These are phyloP conservation scores for Moricandia moricandioides DNA, from an alignment of 345 rosid genomes.

Conservation along the genomic window DNA sequence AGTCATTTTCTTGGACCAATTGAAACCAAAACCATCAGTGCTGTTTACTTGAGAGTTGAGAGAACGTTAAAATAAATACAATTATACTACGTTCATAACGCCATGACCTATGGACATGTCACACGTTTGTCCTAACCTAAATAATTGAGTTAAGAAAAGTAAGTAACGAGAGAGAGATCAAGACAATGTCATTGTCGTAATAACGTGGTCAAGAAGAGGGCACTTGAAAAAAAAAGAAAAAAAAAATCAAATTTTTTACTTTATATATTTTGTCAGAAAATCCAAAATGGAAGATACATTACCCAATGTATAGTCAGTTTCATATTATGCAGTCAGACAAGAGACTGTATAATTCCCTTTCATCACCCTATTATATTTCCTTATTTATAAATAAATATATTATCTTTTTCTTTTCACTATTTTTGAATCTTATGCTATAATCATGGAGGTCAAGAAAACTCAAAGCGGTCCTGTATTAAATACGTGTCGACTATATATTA, in stretches of 20 bases:
- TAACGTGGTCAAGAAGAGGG: conserved; percentile 31
- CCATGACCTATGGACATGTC: conserved; percentile 12
- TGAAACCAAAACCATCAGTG: conserved; percentile 40
- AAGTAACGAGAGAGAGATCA: background rate
- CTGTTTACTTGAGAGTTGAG: background rate
- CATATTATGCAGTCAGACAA: conserved; percentile 37
- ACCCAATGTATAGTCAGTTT: conserved; percentile 63
- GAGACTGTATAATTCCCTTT: conserved; percentile 25
- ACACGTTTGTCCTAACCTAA: conserved; percentile 28
- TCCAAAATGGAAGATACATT: conserved; percentile 67
- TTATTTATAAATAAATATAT: background rate
- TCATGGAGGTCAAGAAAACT: conserved; percentile 33
- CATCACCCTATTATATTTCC: conserved; percentile 14
- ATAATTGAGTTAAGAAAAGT: conserved; percentile 29
- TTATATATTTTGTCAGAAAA: conserved; percentile 65
- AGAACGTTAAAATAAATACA: conserved; percentile 24
- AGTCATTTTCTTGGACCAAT: conserved; percentile 56
- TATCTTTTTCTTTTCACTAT: background rate
- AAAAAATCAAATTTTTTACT: background rate
- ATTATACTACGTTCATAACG: conserved; percentile 18
- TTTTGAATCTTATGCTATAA: conserved; percentile 19
- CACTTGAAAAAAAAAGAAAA: conserved; percentile 21
- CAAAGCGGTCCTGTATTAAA: conserved; percentile 19
- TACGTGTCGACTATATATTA: conserved; percentile 33
- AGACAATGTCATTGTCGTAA: conserved; percentile 40